Evolutionary conservation across 148 eudicot species (phyloP), one percentile per base, ranked within the genome.

Genomic region (Silene uniflora): DNA sequence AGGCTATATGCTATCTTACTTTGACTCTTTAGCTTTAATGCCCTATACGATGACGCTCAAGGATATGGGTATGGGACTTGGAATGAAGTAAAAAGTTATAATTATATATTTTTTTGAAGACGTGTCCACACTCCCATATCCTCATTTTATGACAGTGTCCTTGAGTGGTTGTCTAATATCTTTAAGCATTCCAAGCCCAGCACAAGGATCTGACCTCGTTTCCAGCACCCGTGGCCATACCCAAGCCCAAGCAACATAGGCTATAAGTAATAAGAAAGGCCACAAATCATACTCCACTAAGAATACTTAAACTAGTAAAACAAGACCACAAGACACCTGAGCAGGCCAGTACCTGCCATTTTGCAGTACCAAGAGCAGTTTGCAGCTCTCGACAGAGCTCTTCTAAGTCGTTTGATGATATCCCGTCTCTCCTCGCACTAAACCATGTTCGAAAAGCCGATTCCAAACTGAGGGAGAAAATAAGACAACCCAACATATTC

Each of bases 311-410:
- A 3, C 7, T 10, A 66, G 19, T 7, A 14, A 73, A 56, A 8
- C 17, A 64, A 39, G 5, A 9, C 16, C 29, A 35, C 18, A 55
- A 69, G 67, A 58, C 44, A 49, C 32, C 13, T n/a, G 7, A 69
- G 66, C 7, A 18, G 63, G 46, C 67, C 25, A 71, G 23, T 82
- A 92, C 98, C 98, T 94, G 98, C 98, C 98, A 94, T 81, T 94
- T 94, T 12, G 98, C 96, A 49, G 97, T 94, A 62, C 98, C 93
- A 73, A 94, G 81, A 82, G 96, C 90, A 74, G 90, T 89, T 83
- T 90, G 91, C 39, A 94, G 85, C 81, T 90, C 97, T 71, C 93
- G 84, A 71, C 79, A 69, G 11, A 89, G 87, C 52, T 90, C 93
- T 64, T 89, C 87, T 71, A 88, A 77, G 77, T 80, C 79, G 19